A percentile compares a stretch with the other conserved stretches of the same genome.
These are phyloP conservation scores for Penicillium psychrosexuale DNA, from an alignment of 2,329 filamentous ascomycete species.

Conservation along the genomic window DNA sequence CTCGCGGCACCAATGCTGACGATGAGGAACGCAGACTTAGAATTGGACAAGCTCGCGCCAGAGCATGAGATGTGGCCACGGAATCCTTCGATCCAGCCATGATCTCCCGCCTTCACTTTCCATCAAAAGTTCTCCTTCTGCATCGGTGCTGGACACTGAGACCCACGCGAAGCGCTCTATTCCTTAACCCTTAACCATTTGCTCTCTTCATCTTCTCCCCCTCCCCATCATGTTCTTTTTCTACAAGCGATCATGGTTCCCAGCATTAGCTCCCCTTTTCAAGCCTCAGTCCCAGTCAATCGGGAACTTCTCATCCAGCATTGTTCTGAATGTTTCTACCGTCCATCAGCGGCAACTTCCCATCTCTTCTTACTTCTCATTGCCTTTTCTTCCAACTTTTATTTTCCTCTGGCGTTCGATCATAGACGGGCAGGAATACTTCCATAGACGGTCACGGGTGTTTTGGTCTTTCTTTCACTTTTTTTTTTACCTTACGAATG, in stretches of 20 bases:
- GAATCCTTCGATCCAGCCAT: neutral
- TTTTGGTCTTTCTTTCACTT: neutral
- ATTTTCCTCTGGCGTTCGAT: slow-evolving; percentile 15
- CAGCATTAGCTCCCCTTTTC: neutral
- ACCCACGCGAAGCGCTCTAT: neutral
- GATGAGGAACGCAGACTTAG: slow-evolving; percentile 42
- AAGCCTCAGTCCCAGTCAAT: neutral
- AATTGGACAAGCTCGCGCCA: slow-evolving; percentile 40
- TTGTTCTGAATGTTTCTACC: neutral
- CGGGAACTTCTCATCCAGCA: neutral
- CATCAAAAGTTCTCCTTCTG: slow-evolving; percentile 2
- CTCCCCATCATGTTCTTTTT: neutral
- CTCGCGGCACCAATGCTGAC: slow-evolving; percentile 29
- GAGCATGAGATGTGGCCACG: slow-evolving; percentile 21
- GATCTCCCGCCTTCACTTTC: neutral
- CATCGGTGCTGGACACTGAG: slow-evolving; percentile 22
- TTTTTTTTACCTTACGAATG: slow-evolving; percentile 1
- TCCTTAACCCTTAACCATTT: neutral
- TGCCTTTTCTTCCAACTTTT: slow-evolving; percentile 12
- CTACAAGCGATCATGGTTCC: neutral
- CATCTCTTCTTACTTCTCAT: neutral
- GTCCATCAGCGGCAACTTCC: neutral
- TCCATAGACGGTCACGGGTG: slow-evolving; percentile 1
- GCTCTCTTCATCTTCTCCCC: neutral
- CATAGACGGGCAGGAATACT: slow-evolving; percentile 14